Base-by-base conservation (phyloP, 805 yeast genomes). In the Limtongia smithiae region DNA sequence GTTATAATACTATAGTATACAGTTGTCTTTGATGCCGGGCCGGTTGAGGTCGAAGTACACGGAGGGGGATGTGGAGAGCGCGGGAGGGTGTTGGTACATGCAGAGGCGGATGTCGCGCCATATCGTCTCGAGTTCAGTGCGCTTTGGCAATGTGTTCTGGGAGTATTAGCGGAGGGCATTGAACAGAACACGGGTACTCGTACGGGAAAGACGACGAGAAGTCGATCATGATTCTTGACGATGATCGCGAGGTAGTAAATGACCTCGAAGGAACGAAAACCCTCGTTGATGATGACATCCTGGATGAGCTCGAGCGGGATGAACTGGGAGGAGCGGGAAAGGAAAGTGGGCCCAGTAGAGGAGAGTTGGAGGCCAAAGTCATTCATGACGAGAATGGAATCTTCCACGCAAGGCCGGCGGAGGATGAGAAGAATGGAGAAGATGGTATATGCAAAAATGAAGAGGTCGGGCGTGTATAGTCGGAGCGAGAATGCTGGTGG, bases 241-340 rank as follows among this genome's bases (percentile, higher is more conserved):
- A 75, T 60, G 5, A 75, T 65, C 54, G 77, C 72, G 65, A 74
- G 61, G 61, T 73, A 76, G 56, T 69, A 76, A 5, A 76, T 67
- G 25, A 76, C 79, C 32, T 76, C 76, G 56, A 73, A 73, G 3
- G 76, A 74, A 47, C 68, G 72, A 58, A 76, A 75, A 2, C 78
- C 80, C 57, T 76, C 80, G 57, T 75, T 77, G 18, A 76, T 67
- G 5, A 76, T 76, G 18, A 76, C 62, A 57, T 76, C 79, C 12
- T 74, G 71, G 50, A 75, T 71, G 48, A 71, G 69, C 21, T 67
- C 68, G 9, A 69, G 60, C 2, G 79, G 78, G 27, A 76, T 68
- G 55, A 76, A 76, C 21, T 47, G 44, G 11, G 51, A 36, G 3
- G 52, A 28, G 14, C 41, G 37, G 22, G 46, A 39, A 33, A 51